A percentile compares a stretch with the other conserved stretches of the same genome.
Evolutionary conservation across 176 grass and related monocot genomes (phyloP).

Genomic region (Metroxylon sagu): DNA sequence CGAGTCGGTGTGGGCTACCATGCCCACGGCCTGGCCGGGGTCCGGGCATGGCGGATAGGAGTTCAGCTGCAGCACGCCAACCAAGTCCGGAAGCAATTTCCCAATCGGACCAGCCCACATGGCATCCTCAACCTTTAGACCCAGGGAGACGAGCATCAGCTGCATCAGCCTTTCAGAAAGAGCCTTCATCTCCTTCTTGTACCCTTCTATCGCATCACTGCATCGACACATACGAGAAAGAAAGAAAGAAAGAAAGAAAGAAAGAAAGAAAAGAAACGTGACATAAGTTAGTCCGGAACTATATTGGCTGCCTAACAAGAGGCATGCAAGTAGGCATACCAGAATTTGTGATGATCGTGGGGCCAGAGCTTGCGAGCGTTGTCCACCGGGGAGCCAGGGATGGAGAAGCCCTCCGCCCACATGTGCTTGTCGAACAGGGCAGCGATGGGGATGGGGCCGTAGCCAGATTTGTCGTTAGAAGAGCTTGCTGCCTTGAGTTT

Average conservation of each 20-base stretch:
- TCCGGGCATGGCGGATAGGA: slow-evolving; percentile 83
- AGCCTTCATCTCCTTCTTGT: slow-evolving; percentile 54
- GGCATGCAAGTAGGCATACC: slow-evolving; percentile 30
- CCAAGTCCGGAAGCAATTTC: slow-evolving; percentile 19
- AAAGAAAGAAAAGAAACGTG: too few relatives aligned
- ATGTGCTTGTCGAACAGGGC: slow-evolving; percentile 78
- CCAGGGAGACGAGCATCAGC: slow-evolving; percentile 55
- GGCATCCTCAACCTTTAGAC: slow-evolving; percentile 45
- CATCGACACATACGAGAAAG: too few relatives aligned
- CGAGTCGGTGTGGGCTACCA: slow-evolving; percentile 88
- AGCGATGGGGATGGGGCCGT: too few relatives aligned
- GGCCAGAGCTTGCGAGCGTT: slow-evolving; percentile 89
- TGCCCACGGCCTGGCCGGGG: slow-evolving; percentile 62
- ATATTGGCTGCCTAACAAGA: too few relatives aligned
- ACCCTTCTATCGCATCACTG: slow-evolving; percentile 85
- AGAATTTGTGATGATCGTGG: slow-evolving; percentile 61
- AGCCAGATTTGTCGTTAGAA: neutral
- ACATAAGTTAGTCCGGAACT: too few relatives aligned
- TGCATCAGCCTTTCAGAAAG: slow-evolving; percentile 42
- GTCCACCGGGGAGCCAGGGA: slow-evolving; percentile 5
- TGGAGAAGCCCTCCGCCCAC: slow-evolving; percentile 55
- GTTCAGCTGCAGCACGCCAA: slow-evolving; percentile 24
- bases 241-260: too few relatives aligned
- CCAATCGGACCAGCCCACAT: slow-evolving; percentile 19
- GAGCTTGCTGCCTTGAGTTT: slow-evolving; percentile 58